Conservation (phyloP, 495 filamentous ascomycete species). For the Trypethelium eluteriae region DNA sequence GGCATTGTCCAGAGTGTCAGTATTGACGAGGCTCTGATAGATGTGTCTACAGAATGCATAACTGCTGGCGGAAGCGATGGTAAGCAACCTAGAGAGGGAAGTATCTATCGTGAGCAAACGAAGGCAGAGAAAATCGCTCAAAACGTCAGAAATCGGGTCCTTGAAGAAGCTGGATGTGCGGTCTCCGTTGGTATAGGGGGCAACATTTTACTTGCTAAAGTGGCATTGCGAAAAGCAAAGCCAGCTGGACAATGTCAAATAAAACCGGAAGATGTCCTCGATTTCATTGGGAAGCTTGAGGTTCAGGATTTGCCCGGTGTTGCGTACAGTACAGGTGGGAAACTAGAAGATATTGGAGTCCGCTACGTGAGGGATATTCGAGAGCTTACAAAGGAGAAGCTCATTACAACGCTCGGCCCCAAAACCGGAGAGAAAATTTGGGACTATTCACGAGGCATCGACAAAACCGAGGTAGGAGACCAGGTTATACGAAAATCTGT, state of each 20-base stretch:
- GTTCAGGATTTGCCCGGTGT: constrained; percentile 82
- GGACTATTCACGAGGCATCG: constrained; percentile 86
- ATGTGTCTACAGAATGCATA: constrained; percentile 62
- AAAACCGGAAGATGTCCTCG: constrained; percentile 66
- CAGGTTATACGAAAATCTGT: constrained; percentile 77
- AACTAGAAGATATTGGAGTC: constrained; percentile 78
- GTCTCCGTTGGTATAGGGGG: constrained; percentile 92
- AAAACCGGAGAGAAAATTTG: constrained; percentile 90
- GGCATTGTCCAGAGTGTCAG: constrained; percentile 91
- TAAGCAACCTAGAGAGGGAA: constrained; percentile 58
- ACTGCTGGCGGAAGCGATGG: constrained; percentile 61
- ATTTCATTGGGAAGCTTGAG: constrained; percentile 64
- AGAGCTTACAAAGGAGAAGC: constrained; percentile 61
- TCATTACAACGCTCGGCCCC: constrained; percentile 66
- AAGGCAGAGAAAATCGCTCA: constrained; percentile 69
- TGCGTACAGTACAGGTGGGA: constrained; percentile 73
- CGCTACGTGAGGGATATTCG: constrained; percentile 76
- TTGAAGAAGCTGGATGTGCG: constrained; percentile 66
- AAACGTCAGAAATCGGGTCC: constrained; percentile 58
- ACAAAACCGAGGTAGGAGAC: constrained; percentile 77
- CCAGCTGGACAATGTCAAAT: constrained; percentile 88
- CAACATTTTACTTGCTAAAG: constrained; percentile 83
- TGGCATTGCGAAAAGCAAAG: constrained; percentile 86
- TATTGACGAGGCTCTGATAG: constrained; percentile 85
- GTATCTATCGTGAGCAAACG: constrained; percentile 71